These are phyloP conservation scores for Salix viminalis DNA, from an alignment of 345 rosid genomes.

Conservation along the genomic window DNA sequence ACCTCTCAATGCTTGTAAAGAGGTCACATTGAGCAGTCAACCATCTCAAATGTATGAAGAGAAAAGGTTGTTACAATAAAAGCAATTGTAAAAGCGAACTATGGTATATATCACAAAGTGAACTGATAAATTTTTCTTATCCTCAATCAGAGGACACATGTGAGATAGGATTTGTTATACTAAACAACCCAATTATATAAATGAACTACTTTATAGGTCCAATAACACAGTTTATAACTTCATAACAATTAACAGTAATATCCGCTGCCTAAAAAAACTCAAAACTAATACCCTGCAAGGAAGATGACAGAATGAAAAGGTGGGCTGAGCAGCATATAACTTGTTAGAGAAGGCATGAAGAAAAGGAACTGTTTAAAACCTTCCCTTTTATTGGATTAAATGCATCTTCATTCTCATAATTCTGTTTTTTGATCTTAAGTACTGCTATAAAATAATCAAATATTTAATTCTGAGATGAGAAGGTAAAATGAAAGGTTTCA, in stretches of 20 bases:
- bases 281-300: not conserved
- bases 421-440: not conserved
- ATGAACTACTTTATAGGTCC: not conserved
- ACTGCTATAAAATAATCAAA: not conserved
- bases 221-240: not conserved
- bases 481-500: not conserved
- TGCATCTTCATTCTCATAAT: not conserved
- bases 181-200: not conserved
- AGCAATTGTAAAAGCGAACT: not conserved
- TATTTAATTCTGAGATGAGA: not conserved
- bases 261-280: not conserved
- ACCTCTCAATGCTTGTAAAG: not conserved
- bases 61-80: not conserved
- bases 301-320: not conserved
- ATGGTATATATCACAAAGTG: not conserved
- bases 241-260: not conserved
- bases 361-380: not conserved
- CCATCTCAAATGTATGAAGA: not conserved
- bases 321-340: not conserved
- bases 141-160: not conserved
- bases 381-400: not conserved
- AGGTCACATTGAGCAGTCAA: not conserved
- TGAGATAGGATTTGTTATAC: not conserved
- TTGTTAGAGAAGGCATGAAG: not conserved
- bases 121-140: not conserved